Evolutionary conservation across 257 asterid genomes (phyloP).

Genomic region (Solanum arcanum): DNA sequence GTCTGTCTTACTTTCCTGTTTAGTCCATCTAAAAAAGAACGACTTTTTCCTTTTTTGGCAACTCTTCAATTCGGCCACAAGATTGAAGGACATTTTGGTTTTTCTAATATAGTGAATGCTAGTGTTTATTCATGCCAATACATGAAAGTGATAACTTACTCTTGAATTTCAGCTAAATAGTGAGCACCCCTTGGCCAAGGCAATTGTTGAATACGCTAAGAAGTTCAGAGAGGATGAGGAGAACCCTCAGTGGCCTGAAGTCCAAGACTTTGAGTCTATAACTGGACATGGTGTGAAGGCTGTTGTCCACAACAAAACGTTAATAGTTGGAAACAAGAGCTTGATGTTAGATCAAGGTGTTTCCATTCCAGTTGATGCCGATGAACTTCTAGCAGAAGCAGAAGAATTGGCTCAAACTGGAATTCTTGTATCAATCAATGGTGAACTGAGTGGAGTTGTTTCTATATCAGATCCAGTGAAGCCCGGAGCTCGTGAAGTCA

Average conservation of each 20-base stretch:
- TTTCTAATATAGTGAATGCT: not conserved
- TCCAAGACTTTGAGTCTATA: constrained; percentile 2
- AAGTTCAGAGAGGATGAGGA: not conserved
- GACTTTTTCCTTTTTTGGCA: not conserved
- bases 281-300: constrained; percentile 13
- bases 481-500: constrained; percentile 6
- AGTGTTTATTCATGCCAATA: not conserved
- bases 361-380: not conserved
- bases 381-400: constrained; percentile 4
- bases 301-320: not conserved
- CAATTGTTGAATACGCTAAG: constrained; percentile 11
- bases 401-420: constrained; percentile 16
- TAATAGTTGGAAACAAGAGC: constrained; percentile 9
- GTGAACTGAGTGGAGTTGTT: constrained; percentile 7
- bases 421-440: constrained; percentile 5
- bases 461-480: constrained; percentile 16
- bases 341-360: constrained; percentile 3
- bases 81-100: not conserved
- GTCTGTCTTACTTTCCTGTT: not conserved
- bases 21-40: not conserved
- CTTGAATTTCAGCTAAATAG: constrained; percentile 7
- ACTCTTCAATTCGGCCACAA: not conserved
- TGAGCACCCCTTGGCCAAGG: constrained; percentile 18
- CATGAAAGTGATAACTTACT: not conserved
- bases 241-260: not conserved